These are phyloP conservation scores for Penicillium sp. DNA, from an alignment of 2,329 filamentous ascomycete species.

Conservation along the genomic window DNA sequence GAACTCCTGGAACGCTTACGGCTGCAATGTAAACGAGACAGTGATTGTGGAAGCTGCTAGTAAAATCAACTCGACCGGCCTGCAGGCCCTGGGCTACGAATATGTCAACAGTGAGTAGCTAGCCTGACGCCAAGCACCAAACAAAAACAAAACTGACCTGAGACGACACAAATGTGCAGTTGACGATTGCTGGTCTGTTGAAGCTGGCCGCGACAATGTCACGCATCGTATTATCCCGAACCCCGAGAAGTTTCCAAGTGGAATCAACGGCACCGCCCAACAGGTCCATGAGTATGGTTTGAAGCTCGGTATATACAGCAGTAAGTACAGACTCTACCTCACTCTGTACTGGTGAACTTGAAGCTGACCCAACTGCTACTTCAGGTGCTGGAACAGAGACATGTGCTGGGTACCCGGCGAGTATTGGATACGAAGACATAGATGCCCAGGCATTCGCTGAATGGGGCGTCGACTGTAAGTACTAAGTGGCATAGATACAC, in stretches of 20 bases:
- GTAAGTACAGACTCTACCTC: constrained; percentile 2
- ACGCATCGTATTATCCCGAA: constrained; percentile 48
- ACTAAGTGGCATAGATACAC: no score
- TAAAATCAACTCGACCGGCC: constrained; percentile 42
- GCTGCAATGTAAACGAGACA: constrained; percentile 45
- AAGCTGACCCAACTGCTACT: background rate
- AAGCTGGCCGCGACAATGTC: constrained; percentile 38
- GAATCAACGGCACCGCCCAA: constrained; percentile 53
- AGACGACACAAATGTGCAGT: constrained; percentile 24
- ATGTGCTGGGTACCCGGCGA: constrained; percentile 56
- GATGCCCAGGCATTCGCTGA: constrained; percentile 57
- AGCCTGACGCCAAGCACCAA: background rate
- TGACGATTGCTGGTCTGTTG: constrained; percentile 60
- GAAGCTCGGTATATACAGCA: constrained; percentile 60
- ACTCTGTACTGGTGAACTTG: background rate
- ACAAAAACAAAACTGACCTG: background rate
- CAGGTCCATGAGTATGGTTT: constrained; percentile 55
- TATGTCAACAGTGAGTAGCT: constrained; percentile 39
- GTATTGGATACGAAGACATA: constrained; percentile 53
- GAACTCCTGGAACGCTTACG: constrained; percentile 47
- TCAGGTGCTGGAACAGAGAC: constrained; percentile 38
- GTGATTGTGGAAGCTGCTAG: constrained; percentile 46
- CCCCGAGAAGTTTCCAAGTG: constrained; percentile 53
- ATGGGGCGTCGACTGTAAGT: constrained; percentile 55
- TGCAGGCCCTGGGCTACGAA: constrained; percentile 48